Conservation (phyloP, 2,329 filamentous ascomycete genomes). For the Huntiella omanensis region DNA sequence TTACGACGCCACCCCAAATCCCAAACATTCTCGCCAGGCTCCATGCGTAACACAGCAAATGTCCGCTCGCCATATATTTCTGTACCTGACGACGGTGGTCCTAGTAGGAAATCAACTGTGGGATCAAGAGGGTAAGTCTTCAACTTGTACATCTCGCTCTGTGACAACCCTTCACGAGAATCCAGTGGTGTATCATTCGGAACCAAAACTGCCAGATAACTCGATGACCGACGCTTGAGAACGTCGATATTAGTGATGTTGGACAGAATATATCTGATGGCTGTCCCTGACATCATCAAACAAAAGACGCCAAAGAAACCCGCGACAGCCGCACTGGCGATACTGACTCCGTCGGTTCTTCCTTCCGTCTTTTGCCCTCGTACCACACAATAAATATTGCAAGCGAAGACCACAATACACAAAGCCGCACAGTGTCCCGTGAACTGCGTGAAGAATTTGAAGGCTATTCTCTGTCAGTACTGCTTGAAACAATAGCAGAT, state of each 20-base stretch:
- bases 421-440: constrained; percentile 53
- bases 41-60: constrained; percentile 62
- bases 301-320: constrained; percentile 68
- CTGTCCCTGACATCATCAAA: constrained; percentile 55
- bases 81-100: constrained; percentile 15
- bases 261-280: constrained; percentile 45
- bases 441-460: constrained; percentile 90
- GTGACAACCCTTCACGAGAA: constrained; percentile 17
- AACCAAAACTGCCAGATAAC: constrained; percentile 58
- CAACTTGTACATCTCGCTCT: constrained; percentile 21
- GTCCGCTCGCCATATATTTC: constrained; percentile 28
- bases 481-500: constrained; percentile 1
- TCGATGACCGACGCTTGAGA: constrained; percentile 41
- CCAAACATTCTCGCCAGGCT: constrained; percentile 69
- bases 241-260: constrained; percentile 80
- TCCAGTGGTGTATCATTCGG: constrained; percentile 25
- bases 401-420: constrained; percentile 43
- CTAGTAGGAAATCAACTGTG: constrained; percentile 8
- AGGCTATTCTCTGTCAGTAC: constrained; percentile 26
- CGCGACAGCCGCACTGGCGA: constrained; percentile 46
- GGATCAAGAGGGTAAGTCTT: constrained; percentile 38
- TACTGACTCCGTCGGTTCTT: constrained; percentile 37
- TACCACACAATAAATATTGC: constrained; percentile 44
- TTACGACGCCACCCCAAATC: constrained; percentile 54
- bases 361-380: constrained; percentile 27